Conservation (phyloP, 495 filamentous ascomycete genomes). For the Bathelium albidoporum region DNA sequence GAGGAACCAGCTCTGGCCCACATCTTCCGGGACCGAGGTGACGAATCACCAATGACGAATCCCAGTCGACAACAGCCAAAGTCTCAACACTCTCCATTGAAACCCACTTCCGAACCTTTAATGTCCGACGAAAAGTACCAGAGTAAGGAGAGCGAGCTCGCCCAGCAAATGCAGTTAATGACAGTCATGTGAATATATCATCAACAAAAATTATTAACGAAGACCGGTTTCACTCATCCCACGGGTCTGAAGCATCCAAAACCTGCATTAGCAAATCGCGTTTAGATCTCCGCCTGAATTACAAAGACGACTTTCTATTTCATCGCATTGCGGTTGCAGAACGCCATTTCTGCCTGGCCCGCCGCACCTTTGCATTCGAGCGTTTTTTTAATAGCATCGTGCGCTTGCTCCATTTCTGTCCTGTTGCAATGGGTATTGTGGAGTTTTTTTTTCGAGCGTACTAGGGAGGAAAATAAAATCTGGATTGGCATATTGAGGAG, state of each 20-base stretch:
- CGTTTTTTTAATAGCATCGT: conserved; percentile 5
- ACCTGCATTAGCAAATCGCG: neutral
- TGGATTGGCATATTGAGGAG: neutral
- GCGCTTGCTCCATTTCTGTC: neutral
- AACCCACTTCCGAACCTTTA: neutral
- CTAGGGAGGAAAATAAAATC: neutral
- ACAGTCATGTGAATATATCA: conserved; percentile 1
- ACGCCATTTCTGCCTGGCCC: neutral
- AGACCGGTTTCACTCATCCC: neutral
- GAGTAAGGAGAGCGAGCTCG: conserved; percentile 10
- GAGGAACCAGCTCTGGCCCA: conserved; percentile 33
- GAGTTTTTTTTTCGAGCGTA: neutral
- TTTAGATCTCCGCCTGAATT: neutral
- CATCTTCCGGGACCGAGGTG: conserved; percentile 48
- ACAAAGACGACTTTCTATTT: neutral
- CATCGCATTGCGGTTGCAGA: conserved; percentile 3
- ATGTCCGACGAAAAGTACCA: conserved; percentile 4
- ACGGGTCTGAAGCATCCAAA: neutral
- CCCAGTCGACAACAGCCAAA: neutral
- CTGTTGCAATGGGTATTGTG: neutral
- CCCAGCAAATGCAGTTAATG: conserved; percentile 12
- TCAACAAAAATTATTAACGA: neutral
- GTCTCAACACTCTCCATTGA: neutral
- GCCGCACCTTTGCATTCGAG: conserved; percentile 3
- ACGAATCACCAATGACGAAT: neutral